A percentile compares a stretch with the other conserved stretches of the same genome.
Conservation (phyloP, 1,284 basidiomycete genomes). For the Puccinia horiana region DNA sequence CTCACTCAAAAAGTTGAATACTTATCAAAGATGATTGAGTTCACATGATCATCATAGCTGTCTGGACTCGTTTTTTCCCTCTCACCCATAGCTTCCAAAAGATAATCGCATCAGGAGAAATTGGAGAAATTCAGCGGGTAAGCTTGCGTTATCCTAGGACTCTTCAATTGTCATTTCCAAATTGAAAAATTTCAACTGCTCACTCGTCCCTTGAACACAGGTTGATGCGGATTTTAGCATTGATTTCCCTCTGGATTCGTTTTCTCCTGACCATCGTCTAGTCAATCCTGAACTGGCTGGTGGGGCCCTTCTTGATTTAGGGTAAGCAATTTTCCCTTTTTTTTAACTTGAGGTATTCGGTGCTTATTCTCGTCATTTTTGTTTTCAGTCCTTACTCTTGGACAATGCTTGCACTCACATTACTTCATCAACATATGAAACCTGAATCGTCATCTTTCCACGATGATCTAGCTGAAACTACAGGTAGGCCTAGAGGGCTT, state of each 20-base stretch:
- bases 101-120: constrained; percentile 59
- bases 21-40: neutral
- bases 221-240: constrained; percentile 63
- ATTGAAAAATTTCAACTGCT: constrained; percentile 66
- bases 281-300: constrained; percentile 78
- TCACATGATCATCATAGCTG: constrained; percentile 60
- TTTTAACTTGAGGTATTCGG: neutral
- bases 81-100: constrained; percentile 69
- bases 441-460: neutral
- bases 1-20: neutral
- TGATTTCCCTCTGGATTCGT: constrained; percentile 45
- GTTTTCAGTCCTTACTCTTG: constrained; percentile 39
- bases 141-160: neutral
- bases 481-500: neutral
- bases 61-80: constrained; percentile 79
- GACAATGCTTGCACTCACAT: constrained; percentile 45
- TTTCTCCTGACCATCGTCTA: constrained; percentile 72
- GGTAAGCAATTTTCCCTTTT: constrained; percentile 57
- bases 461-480: neutral
- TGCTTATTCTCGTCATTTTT: neutral
- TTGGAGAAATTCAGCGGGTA: constrained; percentile 33
- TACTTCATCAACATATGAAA: constrained; percentile 30
- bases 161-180: constrained; percentile 58
- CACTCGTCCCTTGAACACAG: constrained; percentile 35
- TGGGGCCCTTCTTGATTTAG: constrained; percentile 75